Conservation (phyloP, 78 protist genomes). For the Corallochytrium limacisporum region DNA sequence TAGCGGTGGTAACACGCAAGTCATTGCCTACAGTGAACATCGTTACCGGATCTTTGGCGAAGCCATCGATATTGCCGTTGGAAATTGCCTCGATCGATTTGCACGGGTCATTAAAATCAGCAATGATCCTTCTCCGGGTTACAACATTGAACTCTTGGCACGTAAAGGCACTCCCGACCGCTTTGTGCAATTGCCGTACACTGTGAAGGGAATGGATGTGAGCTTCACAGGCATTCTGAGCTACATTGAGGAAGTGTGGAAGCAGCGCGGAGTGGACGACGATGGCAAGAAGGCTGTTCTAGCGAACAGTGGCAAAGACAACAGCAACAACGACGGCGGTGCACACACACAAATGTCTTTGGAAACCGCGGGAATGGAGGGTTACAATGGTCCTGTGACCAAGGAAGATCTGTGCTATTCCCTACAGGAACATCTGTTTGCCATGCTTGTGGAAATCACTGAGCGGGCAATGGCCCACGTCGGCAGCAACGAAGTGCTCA, state of each 20-base stretch:
- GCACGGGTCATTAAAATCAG: slow-evolving; percentile 65
- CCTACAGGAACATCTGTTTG: slow-evolving; percentile 84
- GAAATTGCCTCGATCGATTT: slow-evolving; percentile 86
- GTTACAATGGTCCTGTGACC: slow-evolving; percentile 1
- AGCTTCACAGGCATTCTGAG: slow-evolving; percentile 83
- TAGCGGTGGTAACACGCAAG: slow-evolving; percentile 96
- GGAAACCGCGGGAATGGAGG: no score
- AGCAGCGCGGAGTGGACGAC: not conserved
- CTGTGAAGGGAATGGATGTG: slow-evolving; percentile 92
- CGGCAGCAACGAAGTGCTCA: slow-evolving; percentile 69
- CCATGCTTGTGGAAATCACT: slow-evolving; percentile 96
- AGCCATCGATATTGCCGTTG: slow-evolving; percentile 97
- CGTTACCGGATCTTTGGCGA: slow-evolving; percentile 97
- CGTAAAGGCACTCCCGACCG: slow-evolving; percentile 37
- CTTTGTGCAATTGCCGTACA: slow-evolving; percentile 79
- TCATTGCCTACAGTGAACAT: slow-evolving; percentile 12
- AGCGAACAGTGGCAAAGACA: no score
- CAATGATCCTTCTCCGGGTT: slow-evolving; percentile 98
- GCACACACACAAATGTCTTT: no score
- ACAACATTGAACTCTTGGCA: slow-evolving; percentile 95
- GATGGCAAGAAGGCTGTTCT: no score
- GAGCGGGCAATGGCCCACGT: slow-evolving; percentile 97
- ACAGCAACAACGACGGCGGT: no score
- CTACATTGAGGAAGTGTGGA: slow-evolving; percentile 30
- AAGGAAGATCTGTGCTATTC: slow-evolving; percentile 78